Base-by-base conservation (phyloP, 495 filamentous ascomycete species). In the Bryoglossum gracile region DNA sequence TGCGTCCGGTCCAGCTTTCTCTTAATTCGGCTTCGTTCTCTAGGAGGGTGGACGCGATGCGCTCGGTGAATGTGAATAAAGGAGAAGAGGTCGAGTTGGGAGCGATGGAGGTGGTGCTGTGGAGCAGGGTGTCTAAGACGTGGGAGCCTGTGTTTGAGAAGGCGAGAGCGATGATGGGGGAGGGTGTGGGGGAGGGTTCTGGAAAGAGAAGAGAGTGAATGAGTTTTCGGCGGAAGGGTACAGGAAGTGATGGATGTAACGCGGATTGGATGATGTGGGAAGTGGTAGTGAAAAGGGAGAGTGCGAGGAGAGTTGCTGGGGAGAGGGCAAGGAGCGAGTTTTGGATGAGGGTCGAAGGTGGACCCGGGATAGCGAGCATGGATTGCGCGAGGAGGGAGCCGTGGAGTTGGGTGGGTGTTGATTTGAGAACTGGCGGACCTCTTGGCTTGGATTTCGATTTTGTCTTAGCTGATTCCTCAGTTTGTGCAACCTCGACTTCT, bases 61-160 rank as follows among this genome's bases (percentile, higher is more conserved):
- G 67, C 50, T 79, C 71, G 46, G 75, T 74, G n/a, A 76, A 49
- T 23, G 72, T 68, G 60, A 77, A 74, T 1, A 75, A 72, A 68
- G 38, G 63, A 48, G 41, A 18, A 10, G 78, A 77, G 36, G 71
- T 70, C 13, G 72, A 56, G 77, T 43, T 76, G 78, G 39, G 83
- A 69, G 39, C 56, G 34, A 39, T 28, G 10, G 79, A 77, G 32
- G 72, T 69, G 9, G 83, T 82, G 18, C 77, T 82, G 9, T 69
- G 53, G 75, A 90, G 89, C 23, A 95, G 70, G 16, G 79, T 71
- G 62, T 90, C 88, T 10, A 95, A 73, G 16, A 95, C 77, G 60
- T 84, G 84, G 13, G 84, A 89, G 21, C 84, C 89, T 45, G 81
- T 74, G 36, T 74, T 75, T 49, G 88, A 80, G 22, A 80, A 64